phyloP scores from a whole-genome alignment of 2,329 filamentous ascomycete genomes.

The Hymenoscyphus fraxineus region DNA sequence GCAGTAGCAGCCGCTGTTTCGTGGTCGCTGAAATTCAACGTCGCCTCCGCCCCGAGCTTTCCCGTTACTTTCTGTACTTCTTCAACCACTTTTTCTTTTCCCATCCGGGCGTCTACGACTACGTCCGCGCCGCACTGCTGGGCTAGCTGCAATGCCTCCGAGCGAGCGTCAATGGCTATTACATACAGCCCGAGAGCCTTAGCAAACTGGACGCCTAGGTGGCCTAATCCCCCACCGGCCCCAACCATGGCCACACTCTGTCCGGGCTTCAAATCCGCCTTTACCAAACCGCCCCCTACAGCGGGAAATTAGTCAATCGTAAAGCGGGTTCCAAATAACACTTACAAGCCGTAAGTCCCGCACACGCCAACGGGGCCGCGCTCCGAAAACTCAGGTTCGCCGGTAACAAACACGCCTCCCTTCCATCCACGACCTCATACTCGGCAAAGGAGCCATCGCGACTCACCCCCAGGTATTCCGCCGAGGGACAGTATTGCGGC shows the following conservation, averaged over 20 bases:
- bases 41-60: slow-evolving; percentile 47
- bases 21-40: slow-evolving; percentile 53
- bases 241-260: slow-evolving; percentile 45
- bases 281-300: slow-evolving; percentile 38
- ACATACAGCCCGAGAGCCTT: slow-evolving; percentile 48
- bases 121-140: slow-evolving; percentile 47
- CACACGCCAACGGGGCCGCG: slow-evolving; percentile 56
- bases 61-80: slow-evolving; percentile 46
- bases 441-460: slow-evolving; percentile 55
- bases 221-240: slow-evolving; percentile 50
- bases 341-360: slow-evolving; percentile 42
- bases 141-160: slow-evolving; percentile 48
- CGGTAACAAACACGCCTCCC: slow-evolving; percentile 45
- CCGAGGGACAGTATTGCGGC: slow-evolving; percentile 50
- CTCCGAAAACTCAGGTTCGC: slow-evolving; percentile 45
- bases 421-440: slow-evolving; percentile 49
- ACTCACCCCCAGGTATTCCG: slow-evolving; percentile 47
- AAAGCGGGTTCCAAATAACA: not conserved
- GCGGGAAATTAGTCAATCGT: not conserved
- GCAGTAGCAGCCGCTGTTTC: slow-evolving; percentile 45
- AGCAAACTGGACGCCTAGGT: slow-evolving; percentile 49
- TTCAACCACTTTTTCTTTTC: slow-evolving; percentile 45
- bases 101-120: slow-evolving; percentile 49
- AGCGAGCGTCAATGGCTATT: slow-evolving; percentile 50
- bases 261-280: slow-evolving; percentile 31